A percentile compares a stretch with the other conserved stretches of the same genome.
These are phyloP conservation scores for Diospyros kaki DNA, from an alignment of 148 eudicot genomes.

Conservation along the genomic window DNA sequence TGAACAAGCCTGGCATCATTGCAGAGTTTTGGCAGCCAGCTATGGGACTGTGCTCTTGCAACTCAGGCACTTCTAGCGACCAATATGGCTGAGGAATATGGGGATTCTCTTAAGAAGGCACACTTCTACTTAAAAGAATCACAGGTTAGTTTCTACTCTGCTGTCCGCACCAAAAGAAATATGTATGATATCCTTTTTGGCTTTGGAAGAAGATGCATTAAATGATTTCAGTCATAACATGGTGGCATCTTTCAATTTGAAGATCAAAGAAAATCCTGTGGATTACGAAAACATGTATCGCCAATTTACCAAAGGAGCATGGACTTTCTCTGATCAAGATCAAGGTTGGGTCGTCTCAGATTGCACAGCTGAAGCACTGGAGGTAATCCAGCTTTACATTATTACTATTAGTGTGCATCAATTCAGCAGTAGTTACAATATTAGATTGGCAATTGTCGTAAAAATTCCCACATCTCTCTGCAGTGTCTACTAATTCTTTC, in stretches of 20 bases:
- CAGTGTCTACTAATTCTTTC: constrained; percentile 36
- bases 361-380: background rate
- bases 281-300: constrained; percentile 7
- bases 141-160: constrained; percentile 6
- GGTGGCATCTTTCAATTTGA: background rate
- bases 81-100: constrained; percentile 5
- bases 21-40: constrained; percentile 24
- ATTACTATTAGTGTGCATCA: background rate
- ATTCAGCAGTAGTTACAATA: background rate
- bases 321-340: constrained; percentile 16
- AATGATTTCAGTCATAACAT: background rate
- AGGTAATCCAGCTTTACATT: constrained; percentile 1
- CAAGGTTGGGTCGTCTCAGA: constrained; percentile 9
- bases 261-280: constrained; percentile 9
- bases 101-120: constrained; percentile 1
- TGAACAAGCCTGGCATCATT: background rate
- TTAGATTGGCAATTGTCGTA: background rate
- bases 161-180: background rate
- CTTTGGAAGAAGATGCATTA: no score
- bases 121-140: constrained; percentile 12
- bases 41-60: constrained; percentile 19
- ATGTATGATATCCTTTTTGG: background rate
- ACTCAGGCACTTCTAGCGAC: constrained; percentile 16
- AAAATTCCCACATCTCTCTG: background rate
- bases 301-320: background rate